Conservation (phyloP, 1,139 yeast species). For the Debaryomyces subglobosus region DNA sequence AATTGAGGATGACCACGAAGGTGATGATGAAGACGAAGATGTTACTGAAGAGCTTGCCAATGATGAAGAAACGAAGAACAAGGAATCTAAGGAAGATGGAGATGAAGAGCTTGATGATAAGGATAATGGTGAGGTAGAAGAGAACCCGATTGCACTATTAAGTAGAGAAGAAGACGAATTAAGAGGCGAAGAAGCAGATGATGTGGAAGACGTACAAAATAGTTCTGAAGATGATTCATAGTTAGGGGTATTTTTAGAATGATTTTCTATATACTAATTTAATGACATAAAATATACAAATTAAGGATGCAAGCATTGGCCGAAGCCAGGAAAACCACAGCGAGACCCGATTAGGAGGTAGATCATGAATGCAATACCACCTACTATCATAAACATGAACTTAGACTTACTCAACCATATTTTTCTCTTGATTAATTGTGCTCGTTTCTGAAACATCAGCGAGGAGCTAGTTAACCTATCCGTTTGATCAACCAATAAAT, state of each 20-base stretch:
- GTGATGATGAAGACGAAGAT: slow-evolving; percentile 16
- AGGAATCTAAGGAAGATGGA: slow-evolving; percentile 18
- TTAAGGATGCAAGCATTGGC: slow-evolving; percentile 25
- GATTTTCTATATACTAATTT: slow-evolving; percentile 4
- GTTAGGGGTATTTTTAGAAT: slow-evolving; percentile 1
- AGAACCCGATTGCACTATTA: slow-evolving; percentile 27
- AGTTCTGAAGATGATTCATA: slow-evolving; percentile 10
- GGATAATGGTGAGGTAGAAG: slow-evolving; percentile 21
- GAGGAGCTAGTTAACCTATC: slow-evolving; percentile 72
- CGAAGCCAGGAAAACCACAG: slow-evolving; percentile 54
- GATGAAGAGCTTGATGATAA: slow-evolving; percentile 19
- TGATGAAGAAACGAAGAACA: slow-evolving; percentile 12
- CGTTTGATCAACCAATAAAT: slow-evolving; percentile 77
- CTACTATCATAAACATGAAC: slow-evolving; percentile 38
- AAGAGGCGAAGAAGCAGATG: slow-evolving; percentile 21
- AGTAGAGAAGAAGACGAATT: slow-evolving; percentile 24
- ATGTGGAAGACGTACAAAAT: slow-evolving; percentile 18
- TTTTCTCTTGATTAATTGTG: slow-evolving; percentile 62
- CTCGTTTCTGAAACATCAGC: slow-evolving; percentile 71
- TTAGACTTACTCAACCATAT: slow-evolving; percentile 68
- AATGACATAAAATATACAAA: slow-evolving; percentile 3
- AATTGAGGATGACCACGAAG: slow-evolving; percentile 17
- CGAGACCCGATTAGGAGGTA: slow-evolving; percentile 50
- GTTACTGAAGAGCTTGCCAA: slow-evolving; percentile 11
- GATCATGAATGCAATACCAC: slow-evolving; percentile 28